Base-by-base conservation (phyloP, 176 grass and related monocot genomes). In the Paspalum notatum region DNA sequence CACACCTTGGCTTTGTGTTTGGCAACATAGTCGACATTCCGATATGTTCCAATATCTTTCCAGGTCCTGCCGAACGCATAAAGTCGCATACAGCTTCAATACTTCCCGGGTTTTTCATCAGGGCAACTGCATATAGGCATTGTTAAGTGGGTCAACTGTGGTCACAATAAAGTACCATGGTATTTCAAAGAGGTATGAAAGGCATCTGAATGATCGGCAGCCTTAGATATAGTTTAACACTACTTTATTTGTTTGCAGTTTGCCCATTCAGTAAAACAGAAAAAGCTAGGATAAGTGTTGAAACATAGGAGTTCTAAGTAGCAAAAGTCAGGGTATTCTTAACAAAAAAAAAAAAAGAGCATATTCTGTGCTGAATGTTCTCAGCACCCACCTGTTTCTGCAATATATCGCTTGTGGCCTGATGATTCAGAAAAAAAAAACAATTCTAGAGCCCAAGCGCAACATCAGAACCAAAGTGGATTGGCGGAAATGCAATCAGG, bases 1-100 rank as follows among this genome's bases (percentile, higher is more conserved):
- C 72, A 78, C 57, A 94, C 96, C 88, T 99, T 99, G 50, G 96
- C 96, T 89, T 99, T 99, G 21, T 99, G 93, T 49, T 92, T 92
- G 57, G 96, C 96, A 3, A 99, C 90, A 22, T 99, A 99, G 12
- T 99, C 96, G 0, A 95, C 92, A 64, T 99, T 99, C 51, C 90
- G 68, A 51, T 99, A 99, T 26, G 96, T 99, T 57, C 96, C 96
- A 2, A 95, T 95, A 62, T 99, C 92, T 25, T 93, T 93, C 96
- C 96, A 99, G 60, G 95, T 99, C 76, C 96, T 85, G 53, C 93
- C 96, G 40, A 95, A 84, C 11, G 92, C 96, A 62, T 99, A 99
- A 79, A 99, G 76, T 99, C 96, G 4, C 96, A 99, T 9, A 99
- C 59, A 99, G 72, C 84, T 99, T 99, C 82, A 95, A 55, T 8